Conservation (phyloP, 495 filamentous ascomycete species). For the Aspergillus steynii region DNA sequence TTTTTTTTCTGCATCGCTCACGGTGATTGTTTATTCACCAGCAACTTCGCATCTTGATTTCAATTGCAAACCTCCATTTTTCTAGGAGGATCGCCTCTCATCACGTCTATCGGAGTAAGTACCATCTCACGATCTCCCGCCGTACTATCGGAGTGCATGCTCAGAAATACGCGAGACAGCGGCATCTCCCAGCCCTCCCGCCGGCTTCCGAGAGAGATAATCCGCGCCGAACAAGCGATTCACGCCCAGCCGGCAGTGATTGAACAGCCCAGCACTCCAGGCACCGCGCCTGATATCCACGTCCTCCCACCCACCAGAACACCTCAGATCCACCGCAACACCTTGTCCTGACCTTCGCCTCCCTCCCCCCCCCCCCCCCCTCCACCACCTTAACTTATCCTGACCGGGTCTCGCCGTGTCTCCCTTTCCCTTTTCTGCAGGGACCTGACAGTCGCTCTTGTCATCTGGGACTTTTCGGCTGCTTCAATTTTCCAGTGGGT, state of each 20-base stretch:
- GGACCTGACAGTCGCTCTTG: constrained; percentile 8
- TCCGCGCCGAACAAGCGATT: constrained; percentile 52
- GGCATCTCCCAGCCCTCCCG: constrained; percentile 41
- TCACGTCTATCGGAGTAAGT: constrained; percentile 1
- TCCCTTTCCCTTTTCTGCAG: constrained; percentile 21
- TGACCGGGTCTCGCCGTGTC: constrained; percentile 32
- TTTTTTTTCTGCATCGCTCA: constrained; percentile 11
- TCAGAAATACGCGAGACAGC: constrained; percentile 44
- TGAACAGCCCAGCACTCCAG: constrained; percentile 29
- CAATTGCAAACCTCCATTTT: background rate
- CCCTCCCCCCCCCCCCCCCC: constrained; percentile 32
- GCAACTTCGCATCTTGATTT: background rate
- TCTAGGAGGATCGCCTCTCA: no score
- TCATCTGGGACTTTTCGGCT: constrained; percentile 16
- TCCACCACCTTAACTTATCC: constrained; percentile 30
- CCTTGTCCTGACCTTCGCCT: constrained; percentile 29
- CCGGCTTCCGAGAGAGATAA: constrained; percentile 34
- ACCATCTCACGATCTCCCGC: background rate
- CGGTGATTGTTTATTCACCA: background rate
- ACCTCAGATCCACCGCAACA: constrained; percentile 28
- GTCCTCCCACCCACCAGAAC: constrained; percentile 21
- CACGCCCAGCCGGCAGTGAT: constrained; percentile 33
- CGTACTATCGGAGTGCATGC: constrained; percentile 23
- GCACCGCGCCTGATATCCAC: constrained; percentile 31
- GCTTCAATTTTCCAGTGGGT: constrained; percentile 11